phyloP scores from a whole-genome alignment of 1,284 basidiomycete species.

The Moesziomyces antarcticus region DNA sequence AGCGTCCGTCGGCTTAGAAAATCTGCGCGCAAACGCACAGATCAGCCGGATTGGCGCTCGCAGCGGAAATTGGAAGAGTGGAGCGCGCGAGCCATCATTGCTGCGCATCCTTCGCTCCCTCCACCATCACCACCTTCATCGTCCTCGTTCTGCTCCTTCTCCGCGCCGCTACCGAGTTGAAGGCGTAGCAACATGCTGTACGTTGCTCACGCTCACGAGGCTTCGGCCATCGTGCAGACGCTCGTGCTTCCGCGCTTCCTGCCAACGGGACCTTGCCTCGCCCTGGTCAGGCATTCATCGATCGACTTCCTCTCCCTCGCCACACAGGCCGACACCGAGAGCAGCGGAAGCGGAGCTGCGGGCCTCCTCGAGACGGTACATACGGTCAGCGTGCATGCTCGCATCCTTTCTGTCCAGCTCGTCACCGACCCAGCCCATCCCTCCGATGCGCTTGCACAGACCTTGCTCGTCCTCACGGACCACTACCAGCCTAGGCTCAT shows the following conservation, averaged over 20 bases:
- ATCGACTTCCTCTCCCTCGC: conserved; percentile 44
- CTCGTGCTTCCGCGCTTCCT: conserved; percentile 33
- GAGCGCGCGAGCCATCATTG: too few species aligned
- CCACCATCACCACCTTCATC: too few species aligned
- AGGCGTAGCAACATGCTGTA: conserved; percentile 34
- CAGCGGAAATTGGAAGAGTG: too few species aligned
- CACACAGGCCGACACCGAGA: neutral
- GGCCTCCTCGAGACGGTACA: conserved; percentile 27
- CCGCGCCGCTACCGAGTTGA: too few species aligned
- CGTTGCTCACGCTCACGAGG: conserved; percentile 46
- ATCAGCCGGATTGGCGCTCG: too few species aligned
- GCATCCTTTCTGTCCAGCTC: conserved; percentile 32
- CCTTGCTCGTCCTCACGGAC: conserved; percentile 55
- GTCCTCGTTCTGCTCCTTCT: too few species aligned
- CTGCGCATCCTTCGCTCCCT: too few species aligned
- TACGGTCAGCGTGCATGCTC: conserved; percentile 35
- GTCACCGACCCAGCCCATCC: conserved; percentile 8
- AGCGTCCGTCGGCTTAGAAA: too few species aligned
- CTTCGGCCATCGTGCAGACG: conserved; percentile 38
- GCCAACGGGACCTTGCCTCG: conserved; percentile 39
- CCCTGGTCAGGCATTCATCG: conserved; percentile 41
- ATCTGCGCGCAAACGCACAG: too few species aligned
- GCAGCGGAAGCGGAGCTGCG: conserved; percentile 1
- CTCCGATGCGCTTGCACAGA: conserved; percentile 5
- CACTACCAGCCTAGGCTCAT: conserved; percentile 53